These are phyloP conservation scores for Scleroderma bovista DNA, from an alignment of 768 basidiomycete species.

Conservation along the genomic window DNA sequence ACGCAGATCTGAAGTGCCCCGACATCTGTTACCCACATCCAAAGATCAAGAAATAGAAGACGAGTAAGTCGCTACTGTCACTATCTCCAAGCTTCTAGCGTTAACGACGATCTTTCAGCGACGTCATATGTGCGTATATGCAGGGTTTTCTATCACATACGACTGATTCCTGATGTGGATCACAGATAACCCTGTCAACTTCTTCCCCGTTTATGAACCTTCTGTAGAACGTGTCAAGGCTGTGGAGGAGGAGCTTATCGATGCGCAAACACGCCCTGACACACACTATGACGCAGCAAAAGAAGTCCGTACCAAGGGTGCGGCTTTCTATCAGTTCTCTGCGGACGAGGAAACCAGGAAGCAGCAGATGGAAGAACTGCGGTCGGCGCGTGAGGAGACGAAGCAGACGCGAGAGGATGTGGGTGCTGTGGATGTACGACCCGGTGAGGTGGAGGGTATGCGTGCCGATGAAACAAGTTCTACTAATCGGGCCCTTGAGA, in stretches of 20 bases:
- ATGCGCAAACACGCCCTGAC: constrained; percentile 62
- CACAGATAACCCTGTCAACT: constrained; percentile 72
- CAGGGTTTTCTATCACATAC: not conserved
- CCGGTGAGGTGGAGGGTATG: constrained; percentile 81
- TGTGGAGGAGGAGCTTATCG: constrained; percentile 63
- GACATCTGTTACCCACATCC: constrained; percentile 47
- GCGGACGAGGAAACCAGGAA: constrained; percentile 73
- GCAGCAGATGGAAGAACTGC: constrained; percentile 81
- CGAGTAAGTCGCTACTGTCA: constrained; percentile 38
- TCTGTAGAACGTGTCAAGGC: constrained; percentile 74
- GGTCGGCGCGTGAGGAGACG: constrained; percentile 64
- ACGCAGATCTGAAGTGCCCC: constrained; percentile 70
- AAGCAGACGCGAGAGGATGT: constrained; percentile 51
- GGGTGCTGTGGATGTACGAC: constrained; percentile 54
- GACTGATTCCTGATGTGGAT: constrained; percentile 2
- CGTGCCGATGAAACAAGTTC: constrained; percentile 29
- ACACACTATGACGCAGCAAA: constrained; percentile 76
- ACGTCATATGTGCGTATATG: constrained; percentile 46
- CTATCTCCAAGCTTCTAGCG: constrained; percentile 1
- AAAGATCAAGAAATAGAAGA: constrained; percentile 42
- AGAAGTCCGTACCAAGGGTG: constrained; percentile 86
- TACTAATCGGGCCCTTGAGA: constrained; percentile 53
- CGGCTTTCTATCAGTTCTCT: constrained; percentile 90
- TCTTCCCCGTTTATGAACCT: constrained; percentile 87
- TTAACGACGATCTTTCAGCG: constrained; percentile 33